phyloP scores from a whole-genome alignment of 2,329 filamentous ascomycete genomes.

The Xylaria sp. region DNA sequence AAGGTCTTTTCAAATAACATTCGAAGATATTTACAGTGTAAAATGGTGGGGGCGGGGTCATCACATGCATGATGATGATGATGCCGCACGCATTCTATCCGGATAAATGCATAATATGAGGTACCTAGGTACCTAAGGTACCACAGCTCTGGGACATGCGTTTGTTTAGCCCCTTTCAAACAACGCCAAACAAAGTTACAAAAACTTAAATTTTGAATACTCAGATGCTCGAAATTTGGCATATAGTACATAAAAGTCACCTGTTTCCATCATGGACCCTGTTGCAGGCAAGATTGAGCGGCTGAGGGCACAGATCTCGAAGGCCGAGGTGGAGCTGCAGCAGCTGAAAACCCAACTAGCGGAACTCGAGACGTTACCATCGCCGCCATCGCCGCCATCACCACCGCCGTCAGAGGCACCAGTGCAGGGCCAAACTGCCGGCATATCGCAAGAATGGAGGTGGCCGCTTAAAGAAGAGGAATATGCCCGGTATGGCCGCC shows the following conservation, averaged over 20 bases:
- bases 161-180: neutral
- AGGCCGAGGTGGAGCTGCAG: slow-evolving; percentile 60
- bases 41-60: neutral
- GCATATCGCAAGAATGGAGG: slow-evolving; percentile 50
- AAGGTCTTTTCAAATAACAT: too few species aligned
- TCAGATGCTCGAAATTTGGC: neutral
- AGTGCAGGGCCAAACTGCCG: slow-evolving; percentile 3
- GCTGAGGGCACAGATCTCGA: slow-evolving; percentile 59
- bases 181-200: neutral
- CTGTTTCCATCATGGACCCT: slow-evolving; percentile 46
- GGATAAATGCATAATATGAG: slow-evolving; percentile 12
- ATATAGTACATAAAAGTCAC: neutral
- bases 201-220: neutral
- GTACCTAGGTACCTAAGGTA: too few species aligned
- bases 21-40: too few species aligned
- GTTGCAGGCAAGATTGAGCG: slow-evolving; percentile 47
- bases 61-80: neutral
- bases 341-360: slow-evolving; percentile 58
- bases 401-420: slow-evolving; percentile 10
- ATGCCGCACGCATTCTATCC: neutral
- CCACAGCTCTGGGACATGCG: neutral
- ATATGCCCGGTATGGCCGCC: slow-evolving; percentile 87
- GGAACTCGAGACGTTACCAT: slow-evolving; percentile 50
- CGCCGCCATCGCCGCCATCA: slow-evolving; percentile 23
- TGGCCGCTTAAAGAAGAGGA: slow-evolving; percentile 80